Evolutionary conservation across 2,329 filamentous ascomycete genomes (phyloP).

Genomic region (Macrophomina pseudophaseolina): DNA sequence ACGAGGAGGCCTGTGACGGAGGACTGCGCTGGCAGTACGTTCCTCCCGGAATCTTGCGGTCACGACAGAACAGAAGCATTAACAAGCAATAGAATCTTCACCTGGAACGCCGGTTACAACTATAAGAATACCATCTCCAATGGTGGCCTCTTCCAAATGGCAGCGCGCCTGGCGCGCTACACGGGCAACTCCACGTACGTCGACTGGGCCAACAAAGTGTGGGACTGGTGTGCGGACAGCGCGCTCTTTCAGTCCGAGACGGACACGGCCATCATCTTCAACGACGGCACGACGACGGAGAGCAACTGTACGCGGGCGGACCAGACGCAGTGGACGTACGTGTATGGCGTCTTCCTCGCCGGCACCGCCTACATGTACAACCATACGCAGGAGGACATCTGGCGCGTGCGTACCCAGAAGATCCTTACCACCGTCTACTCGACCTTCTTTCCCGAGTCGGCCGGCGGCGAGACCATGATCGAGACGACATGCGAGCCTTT

Average conservation of each 20-base stretch:
- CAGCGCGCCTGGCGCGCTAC: slow-evolving; percentile 42
- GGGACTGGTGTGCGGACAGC: slow-evolving; percentile 43
- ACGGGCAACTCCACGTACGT: slow-evolving; percentile 44
- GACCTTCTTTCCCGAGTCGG: slow-evolving; percentile 46
- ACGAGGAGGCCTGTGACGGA: slow-evolving; percentile 36
- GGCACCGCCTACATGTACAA: slow-evolving; percentile 46
- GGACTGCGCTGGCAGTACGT: slow-evolving; percentile 42
- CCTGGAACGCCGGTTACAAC: slow-evolving; percentile 41
- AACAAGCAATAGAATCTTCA: slow-evolving; percentile 69
- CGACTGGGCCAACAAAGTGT: slow-evolving; percentile 41
- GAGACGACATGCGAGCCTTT: slow-evolving; percentile 49
- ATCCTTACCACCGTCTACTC: slow-evolving; percentile 40
- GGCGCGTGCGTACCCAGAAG: slow-evolving; percentile 50
- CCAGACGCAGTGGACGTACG: slow-evolving; percentile 42
- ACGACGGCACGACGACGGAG: slow-evolving; percentile 33
- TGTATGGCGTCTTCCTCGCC: slow-evolving; percentile 43
- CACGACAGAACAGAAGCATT: slow-evolving; percentile 64
- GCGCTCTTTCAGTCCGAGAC: slow-evolving; percentile 32
- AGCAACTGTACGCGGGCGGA: slow-evolving; percentile 38
- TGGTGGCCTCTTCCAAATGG: slow-evolving; percentile 45
- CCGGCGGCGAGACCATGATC: slow-evolving; percentile 46
- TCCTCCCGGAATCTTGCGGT: background rate
- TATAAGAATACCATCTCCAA: slow-evolving; percentile 48
- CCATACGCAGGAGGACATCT: slow-evolving; percentile 41
- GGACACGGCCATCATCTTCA: slow-evolving; percentile 32